Conservation (phyloP, 257 asterid genomes). For the Schizonepeta tenuifolia region DNA sequence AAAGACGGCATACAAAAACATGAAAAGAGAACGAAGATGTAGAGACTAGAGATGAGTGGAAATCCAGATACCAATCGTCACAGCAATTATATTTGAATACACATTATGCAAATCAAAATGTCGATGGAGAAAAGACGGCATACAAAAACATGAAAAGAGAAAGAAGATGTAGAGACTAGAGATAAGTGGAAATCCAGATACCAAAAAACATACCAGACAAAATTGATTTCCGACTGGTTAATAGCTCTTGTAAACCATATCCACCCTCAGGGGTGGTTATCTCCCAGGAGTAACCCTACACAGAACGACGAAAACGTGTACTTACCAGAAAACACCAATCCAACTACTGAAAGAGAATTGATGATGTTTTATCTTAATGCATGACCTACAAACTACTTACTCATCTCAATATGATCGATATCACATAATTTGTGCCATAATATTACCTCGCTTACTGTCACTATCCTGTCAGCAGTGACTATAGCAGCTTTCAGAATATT, state of each 20-base stretch:
- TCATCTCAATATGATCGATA: neutral
- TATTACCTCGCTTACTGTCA: conserved; percentile 93
- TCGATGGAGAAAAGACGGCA: neutral
- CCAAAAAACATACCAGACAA: conserved; percentile 59
- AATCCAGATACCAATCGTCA: neutral
- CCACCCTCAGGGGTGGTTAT: conserved; percentile 98
- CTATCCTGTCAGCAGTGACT: conserved; percentile 87
- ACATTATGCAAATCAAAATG: neutral
- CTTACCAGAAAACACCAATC: conserved; percentile 6
- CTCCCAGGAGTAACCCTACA: conserved; percentile 97
- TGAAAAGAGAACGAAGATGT: neutral
- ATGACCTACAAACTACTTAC: conserved; percentile 7
- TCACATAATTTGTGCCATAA: neutral
- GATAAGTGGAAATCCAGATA: conserved; percentile 1
- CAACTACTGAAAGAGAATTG: conserved; percentile 11
- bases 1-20: neutral
- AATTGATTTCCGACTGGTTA: conserved; percentile 68
- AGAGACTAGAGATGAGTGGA: neutral
- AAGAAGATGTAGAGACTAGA: neutral
- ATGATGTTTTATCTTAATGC: neutral
- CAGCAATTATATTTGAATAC: neutral
- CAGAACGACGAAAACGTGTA: conserved; percentile 18
- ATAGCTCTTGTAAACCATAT: conserved; percentile 75
- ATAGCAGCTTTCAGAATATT: conserved; percentile 89
- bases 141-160: neutral